Evolutionary conservation across 1,284 basidiomycete genomes (phyloP).

Genomic region (Austroboletus novae-zelandiae): DNA sequence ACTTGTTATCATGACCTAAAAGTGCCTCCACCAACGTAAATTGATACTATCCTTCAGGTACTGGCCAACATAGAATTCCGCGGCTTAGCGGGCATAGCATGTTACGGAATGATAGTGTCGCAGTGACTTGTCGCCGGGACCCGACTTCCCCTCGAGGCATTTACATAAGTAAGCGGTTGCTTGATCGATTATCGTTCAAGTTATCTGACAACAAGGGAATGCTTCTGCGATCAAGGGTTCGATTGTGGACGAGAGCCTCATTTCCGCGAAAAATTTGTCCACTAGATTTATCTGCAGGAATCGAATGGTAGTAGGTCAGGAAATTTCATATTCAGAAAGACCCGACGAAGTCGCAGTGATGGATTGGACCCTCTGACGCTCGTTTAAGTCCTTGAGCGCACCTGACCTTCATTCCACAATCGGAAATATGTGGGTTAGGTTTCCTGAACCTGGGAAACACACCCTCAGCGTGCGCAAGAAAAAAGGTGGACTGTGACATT

Average conservation of each 20-base stretch:
- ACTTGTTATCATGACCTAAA: not conserved
- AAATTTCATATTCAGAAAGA: slow-evolving; percentile 4
- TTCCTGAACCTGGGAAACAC: slow-evolving; percentile 1
- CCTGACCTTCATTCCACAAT: not conserved
- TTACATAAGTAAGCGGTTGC: not conserved
- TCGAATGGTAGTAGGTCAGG: not conserved
- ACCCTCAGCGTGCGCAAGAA: not conserved
- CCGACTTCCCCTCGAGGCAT: not conserved
- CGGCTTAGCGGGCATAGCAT: slow-evolving; percentile 1
- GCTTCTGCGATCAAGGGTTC: slow-evolving; percentile 1
- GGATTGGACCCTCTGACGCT: not conserved
- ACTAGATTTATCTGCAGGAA: not conserved
- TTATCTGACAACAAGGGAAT: not conserved
- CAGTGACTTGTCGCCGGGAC: slow-evolving; percentile 1
- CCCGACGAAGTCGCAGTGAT: not conserved
- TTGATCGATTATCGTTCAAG: not conserved
- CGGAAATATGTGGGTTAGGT: not conserved
- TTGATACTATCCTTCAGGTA: slow-evolving; percentile 6
- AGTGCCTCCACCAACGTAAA: slow-evolving; percentile 3
- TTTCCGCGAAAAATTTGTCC: slow-evolving; percentile 1
- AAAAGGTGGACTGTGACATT: slow-evolving; percentile 2
- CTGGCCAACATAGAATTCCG: not conserved
- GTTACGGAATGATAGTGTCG: slow-evolving; percentile 5
- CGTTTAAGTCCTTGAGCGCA: not conserved
- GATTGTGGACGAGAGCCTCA: not conserved